Base-by-base conservation (phyloP, 2,329 filamentous ascomycete species). In the Penicillium sp. region DNA sequence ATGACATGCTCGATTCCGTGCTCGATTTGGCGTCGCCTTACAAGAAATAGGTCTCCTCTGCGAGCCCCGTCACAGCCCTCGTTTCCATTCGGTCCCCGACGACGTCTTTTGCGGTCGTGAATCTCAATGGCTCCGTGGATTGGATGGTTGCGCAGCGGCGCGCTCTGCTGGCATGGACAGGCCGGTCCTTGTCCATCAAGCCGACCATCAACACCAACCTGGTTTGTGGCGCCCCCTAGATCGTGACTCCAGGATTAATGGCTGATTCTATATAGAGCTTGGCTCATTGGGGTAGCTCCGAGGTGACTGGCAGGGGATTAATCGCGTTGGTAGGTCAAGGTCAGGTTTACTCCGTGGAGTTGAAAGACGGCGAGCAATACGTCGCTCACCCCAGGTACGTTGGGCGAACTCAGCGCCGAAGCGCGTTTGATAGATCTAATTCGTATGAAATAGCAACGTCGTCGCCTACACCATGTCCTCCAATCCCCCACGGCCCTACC, bases 111-210 rank as follows among this genome's bases (percentile, higher is more conserved):
- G 88, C 90, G 12, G 87, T 96, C 7, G 84, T 99, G 28, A 90
- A 94, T 73, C 86, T 99, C 53, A 92, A 99, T 79, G 95, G 95
- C 59, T 92, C 92, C 4, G 88, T 92, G 59, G 95, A 99, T 78
- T 99, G 95, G 94, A 91, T 96, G 82, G 82, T 99, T 8, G 86
- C 91, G 6, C 93, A 98, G 74, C 86, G 91, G 63, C 89, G 91
- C 65, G 92, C 92, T 1, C 82, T 99, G 55, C 83, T 98, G n/a
- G 95, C 95, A 56, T 99, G 95, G 95, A 96, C 94, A 0, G 95
- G 95, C 31, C 91, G 96, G 74, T 92, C 91, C 0, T 82, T 99
- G 56, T 82, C 83, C 15, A 84, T 95, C 47, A 88, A 87, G 38
- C 91, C 93, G 2, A 88, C 87, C 49, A 82, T 96, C 65, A 93